Conservation (phyloP, 2,329 filamentous ascomycete species). For the Zymoseptoria pseudotritici region DNA sequence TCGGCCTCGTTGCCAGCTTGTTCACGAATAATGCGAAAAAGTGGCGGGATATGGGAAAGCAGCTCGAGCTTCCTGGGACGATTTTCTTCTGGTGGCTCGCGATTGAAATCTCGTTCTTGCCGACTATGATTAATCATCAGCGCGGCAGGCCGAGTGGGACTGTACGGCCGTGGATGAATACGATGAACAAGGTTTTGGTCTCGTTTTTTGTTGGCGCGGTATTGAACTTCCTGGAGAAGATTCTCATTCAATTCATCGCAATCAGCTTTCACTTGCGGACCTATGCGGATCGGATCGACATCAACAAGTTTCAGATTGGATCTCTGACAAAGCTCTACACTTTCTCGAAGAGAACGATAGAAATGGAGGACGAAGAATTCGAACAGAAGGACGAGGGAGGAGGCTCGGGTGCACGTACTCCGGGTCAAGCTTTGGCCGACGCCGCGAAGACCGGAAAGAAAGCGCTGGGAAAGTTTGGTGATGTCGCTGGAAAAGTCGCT, state of each 20-base stretch:
- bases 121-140: constrained; percentile 66
- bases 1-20: constrained; percentile 60
- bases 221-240: constrained; percentile 84
- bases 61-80: constrained; percentile 76
- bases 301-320: constrained; percentile 84
- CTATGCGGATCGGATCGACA: constrained; percentile 81
- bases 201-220: constrained; percentile 71
- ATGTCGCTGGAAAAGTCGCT: constrained; percentile 76
- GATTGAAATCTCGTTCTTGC: constrained; percentile 76
- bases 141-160: constrained; percentile 42
- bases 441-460: constrained; percentile 67
- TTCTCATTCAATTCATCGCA: constrained; percentile 89
- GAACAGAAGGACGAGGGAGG: constrained; percentile 43
- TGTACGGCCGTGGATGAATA: constrained; percentile 61
- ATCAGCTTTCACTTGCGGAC: constrained; percentile 88
- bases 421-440: constrained; percentile 60
- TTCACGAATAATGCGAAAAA: constrained; percentile 86
- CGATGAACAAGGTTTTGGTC: constrained; percentile 79
- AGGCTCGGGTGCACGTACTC: constrained; percentile 61
- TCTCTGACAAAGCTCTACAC: constrained; percentile 58
- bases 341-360: constrained; percentile 57
- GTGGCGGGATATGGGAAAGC: constrained; percentile 80
- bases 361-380: constrained; percentile 68
- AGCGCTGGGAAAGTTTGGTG: constrained; percentile 71
- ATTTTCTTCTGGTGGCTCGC: constrained; percentile 90